Conservation (phyloP, 75 land plant species). For the Isoetes taiwanensis region DNA sequence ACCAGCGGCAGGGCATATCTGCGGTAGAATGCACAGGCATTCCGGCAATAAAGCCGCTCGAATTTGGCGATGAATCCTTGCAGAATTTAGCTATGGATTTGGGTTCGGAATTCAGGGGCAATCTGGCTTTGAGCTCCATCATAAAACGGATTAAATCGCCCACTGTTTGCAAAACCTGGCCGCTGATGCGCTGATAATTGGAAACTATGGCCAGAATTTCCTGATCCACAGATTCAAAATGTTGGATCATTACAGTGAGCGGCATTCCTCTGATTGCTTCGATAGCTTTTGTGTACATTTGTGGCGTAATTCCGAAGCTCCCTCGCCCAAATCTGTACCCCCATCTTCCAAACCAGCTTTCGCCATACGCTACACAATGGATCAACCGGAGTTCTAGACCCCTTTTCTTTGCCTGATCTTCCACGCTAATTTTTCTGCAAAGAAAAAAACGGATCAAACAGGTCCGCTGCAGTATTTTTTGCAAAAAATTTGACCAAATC, state of each 20-base stretch:
- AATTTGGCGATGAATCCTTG: no score
- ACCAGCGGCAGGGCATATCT: slow-evolving; percentile 56
- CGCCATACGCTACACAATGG: slow-evolving; percentile 29
- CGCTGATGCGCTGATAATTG: slow-evolving; percentile 42
- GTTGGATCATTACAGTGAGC: slow-evolving; percentile 24
- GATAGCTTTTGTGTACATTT: background rate
- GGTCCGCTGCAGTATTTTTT: no score
- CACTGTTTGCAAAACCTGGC: slow-evolving; percentile 32
- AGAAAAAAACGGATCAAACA: background rate
- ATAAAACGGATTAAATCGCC: slow-evolving; percentile 55
- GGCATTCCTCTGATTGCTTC: slow-evolving; percentile 40
- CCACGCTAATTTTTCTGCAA: background rate
- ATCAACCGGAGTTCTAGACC: background rate
- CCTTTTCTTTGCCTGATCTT: no score
- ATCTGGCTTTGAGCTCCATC: slow-evolving; percentile 38
- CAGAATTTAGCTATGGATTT: background rate
- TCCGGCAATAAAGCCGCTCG: no score
- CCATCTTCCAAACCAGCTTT: slow-evolving; percentile 64
- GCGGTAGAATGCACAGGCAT: background rate
- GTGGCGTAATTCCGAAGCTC: background rate
- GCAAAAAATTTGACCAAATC: no score
- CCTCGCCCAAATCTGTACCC: slow-evolving; percentile 49
- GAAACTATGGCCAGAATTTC: slow-evolving; percentile 23
- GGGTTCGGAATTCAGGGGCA: slow-evolving; percentile 19
- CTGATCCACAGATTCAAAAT: slow-evolving; percentile 11